Evolutionary conservation across 306 rosid genomes (phyloP), one percentile per base, ranked within the genome.

Genomic region (Vicia faba): DNA sequence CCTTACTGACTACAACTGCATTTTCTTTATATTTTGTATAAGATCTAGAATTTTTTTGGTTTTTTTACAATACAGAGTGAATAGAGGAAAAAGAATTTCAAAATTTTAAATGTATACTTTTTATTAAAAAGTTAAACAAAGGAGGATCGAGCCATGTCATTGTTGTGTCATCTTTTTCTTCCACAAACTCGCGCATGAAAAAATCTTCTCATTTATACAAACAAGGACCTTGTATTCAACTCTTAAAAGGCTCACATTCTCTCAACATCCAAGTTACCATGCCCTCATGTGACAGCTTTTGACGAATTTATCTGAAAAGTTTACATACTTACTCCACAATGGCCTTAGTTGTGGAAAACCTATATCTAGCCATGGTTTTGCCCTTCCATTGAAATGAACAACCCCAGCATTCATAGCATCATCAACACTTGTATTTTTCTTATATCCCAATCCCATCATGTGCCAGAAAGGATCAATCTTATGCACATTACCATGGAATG

Each of bases 301-400:
- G 66, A 90, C 85, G 86, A 90, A 95, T 51, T 85, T 76, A 82
- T 95, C 96, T 1, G 99, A 88, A 81, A 90, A 88, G 72, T 86
- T 61, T 58, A 95, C 70, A 68, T 95, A 81, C 73, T 88, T 95
- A 1, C 95, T 44, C 99, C 99, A 95, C 50, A 95, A 50, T 56
- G 85, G 84, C 82, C 81, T 77, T n/a, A 90, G 91, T 18, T 79
- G 75, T 2, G 92, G 92, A 80, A 88, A 95, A 40, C 92, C 95
- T 66, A 95, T 85, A 46, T 95, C 99, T 41, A 95, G 89, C 99
- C 99, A 95, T 20, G 99, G 99, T 73, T 95, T 95, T 60, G 95
- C 99, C 71, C 96, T 78, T 74, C 99, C 99, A 60, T 90, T 95
- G 78, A 86, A 95, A 82, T 95, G 97, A 78, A 95, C 67, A 68